Evolutionary conservation across 2,329 filamentous ascomycete genomes (phyloP), one percentile per base, ranked within the genome.

Genomic region (Grosmannia clavigera): DNA sequence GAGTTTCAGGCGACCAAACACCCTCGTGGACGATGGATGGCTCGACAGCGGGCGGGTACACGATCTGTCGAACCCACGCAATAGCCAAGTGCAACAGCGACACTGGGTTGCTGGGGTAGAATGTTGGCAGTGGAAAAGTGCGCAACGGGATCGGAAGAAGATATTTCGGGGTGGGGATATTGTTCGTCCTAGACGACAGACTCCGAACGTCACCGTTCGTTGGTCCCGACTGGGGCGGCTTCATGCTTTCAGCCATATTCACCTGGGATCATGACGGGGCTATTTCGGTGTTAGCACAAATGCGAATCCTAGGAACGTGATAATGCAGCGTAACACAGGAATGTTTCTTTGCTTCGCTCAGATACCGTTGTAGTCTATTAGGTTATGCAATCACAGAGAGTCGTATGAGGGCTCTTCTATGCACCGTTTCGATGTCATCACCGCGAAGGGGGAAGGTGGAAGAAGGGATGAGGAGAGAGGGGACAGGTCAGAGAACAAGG

Each of bases 341-440:
- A 33, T 35, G 16, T 11, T 35, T 35, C 1, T 29, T 54, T 31
- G 54, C 64, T 73, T 78, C 78, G 80, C 81, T 94, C 89, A 94
- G 89, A 94, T 94, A 94, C 89, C 89, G 89, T 94, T 92, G 88
- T 94, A 94, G 89, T 94, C 88, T 88, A 87, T 85, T 83, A 73
- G 72, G 69, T 80, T 80, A 77, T 77, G 79, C 81, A 74, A 75
- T 79, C 84, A 86, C 74, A 65, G 80, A 82, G 81, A 76, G 70
- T 77, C 74, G 76, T 72, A 78, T 78, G 79, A 79, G 53, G 76
- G 76, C 72, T 75, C 76, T 79, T 81, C 80, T 85, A 78, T 75
- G 81, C 78, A 77, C 78, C 72, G 68, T 66, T 68, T 70, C 72
- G 73, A 74, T 81, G 79, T 86, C 84, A 86, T 87, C 84, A 86